Conservation (phyloP, 305 asterid genomes). For the Ajuga reptans region DNA sequence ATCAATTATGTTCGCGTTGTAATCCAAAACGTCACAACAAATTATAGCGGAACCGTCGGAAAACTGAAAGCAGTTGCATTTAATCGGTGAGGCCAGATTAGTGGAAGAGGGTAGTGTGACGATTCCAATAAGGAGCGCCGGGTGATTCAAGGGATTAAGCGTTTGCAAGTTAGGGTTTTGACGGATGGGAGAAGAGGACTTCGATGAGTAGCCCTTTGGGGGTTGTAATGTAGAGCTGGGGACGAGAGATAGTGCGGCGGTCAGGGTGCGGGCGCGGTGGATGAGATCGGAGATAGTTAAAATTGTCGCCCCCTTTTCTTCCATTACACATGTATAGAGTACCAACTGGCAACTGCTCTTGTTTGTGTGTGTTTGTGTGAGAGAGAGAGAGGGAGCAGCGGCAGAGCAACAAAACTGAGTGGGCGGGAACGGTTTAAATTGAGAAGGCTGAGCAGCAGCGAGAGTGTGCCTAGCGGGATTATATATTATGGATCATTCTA, state of each 20-base stretch:
- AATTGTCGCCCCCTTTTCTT: slow-evolving; percentile 20
- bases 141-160: slow-evolving; percentile 47
- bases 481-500: no score
- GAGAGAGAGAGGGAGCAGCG: not conserved
- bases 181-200: slow-evolving; percentile 17
- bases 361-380: not conserved
- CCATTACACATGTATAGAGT: slow-evolving; percentile 21
- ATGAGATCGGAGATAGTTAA: slow-evolving; percentile 43
- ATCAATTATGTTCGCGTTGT: slow-evolving; percentile 43
- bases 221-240: slow-evolving; percentile 22
- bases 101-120: slow-evolving; percentile 43
- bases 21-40: slow-evolving; percentile 65
- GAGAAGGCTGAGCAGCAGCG: no score
- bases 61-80: slow-evolving; percentile 60
- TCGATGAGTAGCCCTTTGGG: slow-evolving; percentile 14
- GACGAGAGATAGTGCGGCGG: slow-evolving; percentile 51
- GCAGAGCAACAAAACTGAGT: not conserved
- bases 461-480: no score
- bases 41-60: slow-evolving; percentile 43
- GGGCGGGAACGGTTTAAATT: not conserved
- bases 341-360: not conserved
- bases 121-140: slow-evolving; percentile 47
- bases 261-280: slow-evolving; percentile 39
- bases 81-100: slow-evolving; percentile 9
- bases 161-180: slow-evolving; percentile 29